Conservation (phyloP, 176 grass and related monocot genomes). For the Ampelocalamus luodianensis region DNA sequence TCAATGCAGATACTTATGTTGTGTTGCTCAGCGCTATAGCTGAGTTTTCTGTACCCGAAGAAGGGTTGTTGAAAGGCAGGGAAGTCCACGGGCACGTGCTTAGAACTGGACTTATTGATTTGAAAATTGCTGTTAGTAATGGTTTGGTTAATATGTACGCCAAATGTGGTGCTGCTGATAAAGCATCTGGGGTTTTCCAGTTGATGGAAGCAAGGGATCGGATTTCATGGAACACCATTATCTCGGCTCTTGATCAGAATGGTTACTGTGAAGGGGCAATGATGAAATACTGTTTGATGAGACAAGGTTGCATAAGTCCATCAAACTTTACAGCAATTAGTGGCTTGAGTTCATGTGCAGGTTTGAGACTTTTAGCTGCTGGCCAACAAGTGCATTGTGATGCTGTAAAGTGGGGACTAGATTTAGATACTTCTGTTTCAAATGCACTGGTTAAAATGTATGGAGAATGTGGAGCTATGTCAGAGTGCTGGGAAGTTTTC, state of each 20-base stretch:
- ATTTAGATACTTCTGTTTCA: constrained; percentile 76
- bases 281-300: constrained; percentile 63
- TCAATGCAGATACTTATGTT: constrained; percentile 72
- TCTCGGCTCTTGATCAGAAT: constrained; percentile 78
- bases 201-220: constrained; percentile 56
- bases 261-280: constrained; percentile 59
- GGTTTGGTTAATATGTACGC: constrained; percentile 79
- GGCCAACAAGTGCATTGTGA: constrained; percentile 70
- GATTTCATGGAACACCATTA: constrained; percentile 86
- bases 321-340: constrained; percentile 76
- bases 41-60: constrained; percentile 54
- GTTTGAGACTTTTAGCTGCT: constrained; percentile 56
- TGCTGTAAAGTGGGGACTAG: constrained; percentile 66
- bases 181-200: constrained; percentile 60
- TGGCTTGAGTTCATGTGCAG: constrained; percentile 75
- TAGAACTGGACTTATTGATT: constrained; percentile 53
- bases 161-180: constrained; percentile 66
- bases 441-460: constrained; percentile 83
- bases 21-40: constrained; percentile 72
- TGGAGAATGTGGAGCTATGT: constrained; percentile 66
- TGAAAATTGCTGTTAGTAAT: constrained; percentile 66
- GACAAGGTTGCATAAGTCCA: constrained; percentile 48
- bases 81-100: constrained; percentile 67
- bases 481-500: constrained; percentile 73
- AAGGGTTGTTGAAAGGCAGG: constrained; percentile 67